Base-by-base conservation (phyloP, 768 basidiomycete genomes). In the Lentinula raphanica region DNA sequence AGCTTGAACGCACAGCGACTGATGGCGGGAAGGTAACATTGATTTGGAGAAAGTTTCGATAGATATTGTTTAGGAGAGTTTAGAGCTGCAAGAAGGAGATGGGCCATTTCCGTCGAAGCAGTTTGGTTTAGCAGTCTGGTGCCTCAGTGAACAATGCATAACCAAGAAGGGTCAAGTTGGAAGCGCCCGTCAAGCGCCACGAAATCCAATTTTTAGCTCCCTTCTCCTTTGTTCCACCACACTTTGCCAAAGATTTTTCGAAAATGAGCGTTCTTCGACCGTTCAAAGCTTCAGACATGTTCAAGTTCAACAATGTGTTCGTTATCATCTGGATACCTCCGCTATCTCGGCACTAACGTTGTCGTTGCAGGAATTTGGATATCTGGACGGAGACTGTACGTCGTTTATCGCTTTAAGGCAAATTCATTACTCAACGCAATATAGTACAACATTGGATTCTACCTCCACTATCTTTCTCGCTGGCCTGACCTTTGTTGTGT, bases 301-400 rank as follows among this genome's bases (percentile, higher is more conserved):
- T 96, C 78, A 88, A 83, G 64, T 96, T 95, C 75, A 97, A 97
- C 68, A 91, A 91, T 67, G 82, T 96, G 92, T 90, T 65, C 60
- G 85, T 74, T 36, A 17, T 13, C 23, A 19, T 9, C 31, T 19
- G 32, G 19, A 39, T 19, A 42, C 59, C 25, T 28, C 25, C 59
- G n/a, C 12, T 15, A 35, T 31, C 32, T 35, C 35, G 21, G 19
- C 42, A 32, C 42, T 44, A 62, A 60, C 35, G 11, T 4, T 19
- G 42, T 23, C 19, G 25, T 46, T 56, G 25, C 38, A 94, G 92
- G 60, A 98, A 99, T 72, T 74, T 96, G 67, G 96, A 98, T 71
- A 77, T 94, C 45, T 98, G 93, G 93, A 98, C 97, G 45, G 96
- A 98, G 74, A 98, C 97, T 21, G 95, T 94, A 65, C 67, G 86